Base-by-base conservation (phyloP, 768 basidiomycete genomes). In the Termitomyces sp. region DNA sequence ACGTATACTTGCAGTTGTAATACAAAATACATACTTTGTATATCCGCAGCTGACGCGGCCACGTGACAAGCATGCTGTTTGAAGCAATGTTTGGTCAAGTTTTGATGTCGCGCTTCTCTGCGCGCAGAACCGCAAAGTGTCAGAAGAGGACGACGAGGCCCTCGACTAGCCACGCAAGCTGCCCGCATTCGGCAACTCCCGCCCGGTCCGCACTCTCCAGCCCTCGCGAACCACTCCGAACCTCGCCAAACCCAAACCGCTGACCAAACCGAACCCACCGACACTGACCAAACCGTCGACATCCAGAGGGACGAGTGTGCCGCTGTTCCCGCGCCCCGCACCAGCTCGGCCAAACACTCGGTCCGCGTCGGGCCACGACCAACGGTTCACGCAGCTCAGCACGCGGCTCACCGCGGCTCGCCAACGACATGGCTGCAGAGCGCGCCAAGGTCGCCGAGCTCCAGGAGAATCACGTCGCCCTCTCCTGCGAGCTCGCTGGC, bases 281-380 rank as follows among this genome's bases (percentile, higher is more conserved):
- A 68, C 68, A 6, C 59, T 84, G 29, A 72, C 77, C 3, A 69
- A 74, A 24, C 72, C 79, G 34, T 64, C 78, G 0, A 6, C 36
- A 37, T n/a, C n/a, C n/a, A 37, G 88, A 46, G 86, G 88, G 4
- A 86, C 81, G 0, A 90, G 86, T 63, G 86, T 87, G 3, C 87
- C 88, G 9, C 86, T 87, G 1, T 77, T 74, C 26, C 73, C 57
- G 9, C 68, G 67, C 20, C 59, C 68, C 37, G 67, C 70, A 13
- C 44, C 60, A 6, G 63, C 63, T 22, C 63, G 73, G 26, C 60
- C 60, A 12, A 65, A 32, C 24, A 5, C 63, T 3, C 68, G 53
- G 37, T 50, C 61, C 14, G 57, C 56, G 7, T 61, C 37, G 5
- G 58, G 58, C 6, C 58, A 53, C 37, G 79, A 78, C 57, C 75